These are phyloP conservation scores for Hyphodiscus sp. DNA, from an alignment of 2,329 filamentous ascomycete species.

Conservation along the genomic window DNA sequence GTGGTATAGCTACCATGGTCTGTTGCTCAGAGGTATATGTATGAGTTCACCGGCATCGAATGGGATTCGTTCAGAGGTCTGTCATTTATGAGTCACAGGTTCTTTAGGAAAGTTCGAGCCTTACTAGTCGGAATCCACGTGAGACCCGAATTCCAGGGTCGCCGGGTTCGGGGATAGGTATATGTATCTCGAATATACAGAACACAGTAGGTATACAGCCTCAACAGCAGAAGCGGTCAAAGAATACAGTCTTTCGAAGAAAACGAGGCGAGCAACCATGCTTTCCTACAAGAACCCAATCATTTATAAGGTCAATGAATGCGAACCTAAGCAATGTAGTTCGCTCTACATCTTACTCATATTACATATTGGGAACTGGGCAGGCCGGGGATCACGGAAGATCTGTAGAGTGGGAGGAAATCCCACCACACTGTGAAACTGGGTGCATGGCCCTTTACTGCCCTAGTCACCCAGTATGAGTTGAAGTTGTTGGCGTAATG, in stretches of 20 bases:
- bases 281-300: background rate
- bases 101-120: background rate
- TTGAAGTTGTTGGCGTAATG: no score
- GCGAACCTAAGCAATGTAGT: no score
- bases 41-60: background rate
- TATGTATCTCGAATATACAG: constrained; percentile 1
- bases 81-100: background rate
- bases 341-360: no score
- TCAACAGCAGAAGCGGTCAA: background rate
- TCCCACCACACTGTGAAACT: no score
- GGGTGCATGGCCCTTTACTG: no score
- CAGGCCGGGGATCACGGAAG: no score
- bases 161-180: background rate
- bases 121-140: background rate
- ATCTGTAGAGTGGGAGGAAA: no score
- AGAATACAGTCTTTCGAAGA: constrained; percentile 1
- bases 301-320: constrained; percentile 1
- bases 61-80: constrained; percentile 1
- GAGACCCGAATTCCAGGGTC: background rate
- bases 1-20: background rate
- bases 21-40: background rate
- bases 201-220: background rate
- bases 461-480: no score
- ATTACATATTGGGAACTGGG: no score
- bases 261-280: constrained; percentile 1